Base-by-base conservation (phyloP, 495 filamentous ascomycete species). In the Chaetomium cochliodes region DNA sequence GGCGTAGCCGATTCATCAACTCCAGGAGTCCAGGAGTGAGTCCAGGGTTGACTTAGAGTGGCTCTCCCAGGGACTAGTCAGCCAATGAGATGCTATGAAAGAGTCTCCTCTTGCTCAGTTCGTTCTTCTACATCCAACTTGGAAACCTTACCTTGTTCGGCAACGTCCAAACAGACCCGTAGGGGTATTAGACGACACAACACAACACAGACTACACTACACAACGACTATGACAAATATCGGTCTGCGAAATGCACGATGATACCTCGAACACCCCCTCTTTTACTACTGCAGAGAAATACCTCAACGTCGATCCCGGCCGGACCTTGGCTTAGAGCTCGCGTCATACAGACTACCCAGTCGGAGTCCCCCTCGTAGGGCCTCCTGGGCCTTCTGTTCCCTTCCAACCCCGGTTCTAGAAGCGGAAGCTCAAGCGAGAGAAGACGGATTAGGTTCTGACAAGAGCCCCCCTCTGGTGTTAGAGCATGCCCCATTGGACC, bases 361-460 rank as follows among this genome's bases (percentile, higher is more conserved):
- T 12, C 8, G 33, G 28, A 6, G 33, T 37, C 33, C 33, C 30
- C 33, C 33, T 37, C 28, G 28, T 30, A 30, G 28, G 28, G 28
- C 28, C 28, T 11, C 33, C 5, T 9, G 33, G 33, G 41, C 11
- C 41, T 44, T 44, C 41, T 44, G 1, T 18, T 15, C 13, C 41
- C 13, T 18, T 4, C 41, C 39, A 41, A 44, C 41, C 41, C 41
- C 18, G 9, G 13, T 44, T 44, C 25, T 30, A 15, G 51, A 30
- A 30, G 16, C 41, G 41, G 13, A 33, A 47, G 6, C 7, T n/a
- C 18, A 47, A 47, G 23, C 22, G 23, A 52, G 22, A 9, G 23
- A 50, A 18, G 5, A 44, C 41, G 41, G 41, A n/a, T 47, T 28
- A 30, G 41, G 42, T 59, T 59, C 25, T 46, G 57, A 47, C 57